phyloP scores from a whole-genome alignment of 495 filamentous ascomycete species.

The Aspergillus conjunctus region DNA sequence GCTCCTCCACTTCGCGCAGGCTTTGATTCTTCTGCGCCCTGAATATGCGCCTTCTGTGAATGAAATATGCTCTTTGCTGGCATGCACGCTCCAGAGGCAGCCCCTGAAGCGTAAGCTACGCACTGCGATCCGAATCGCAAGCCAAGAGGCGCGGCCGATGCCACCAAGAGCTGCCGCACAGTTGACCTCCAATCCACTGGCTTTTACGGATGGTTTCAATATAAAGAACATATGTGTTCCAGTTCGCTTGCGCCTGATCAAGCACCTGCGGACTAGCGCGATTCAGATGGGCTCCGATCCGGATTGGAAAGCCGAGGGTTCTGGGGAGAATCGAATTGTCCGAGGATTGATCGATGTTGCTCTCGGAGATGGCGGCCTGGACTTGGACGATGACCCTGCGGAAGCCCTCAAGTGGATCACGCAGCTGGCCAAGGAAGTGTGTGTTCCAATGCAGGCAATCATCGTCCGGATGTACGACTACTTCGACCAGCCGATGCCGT shows the following conservation, averaged over 20 bases:
- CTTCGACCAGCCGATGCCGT: background rate
- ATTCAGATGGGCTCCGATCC: background rate
- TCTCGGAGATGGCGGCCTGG: background rate
- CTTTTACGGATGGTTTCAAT: background rate
- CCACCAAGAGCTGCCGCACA: background rate
- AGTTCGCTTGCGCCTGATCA: background rate
- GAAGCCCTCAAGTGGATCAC: background rate
- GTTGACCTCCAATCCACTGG: background rate
- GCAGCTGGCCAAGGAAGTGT: background rate
- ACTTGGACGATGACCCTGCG: background rate
- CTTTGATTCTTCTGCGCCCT: background rate
- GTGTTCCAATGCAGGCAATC: background rate
- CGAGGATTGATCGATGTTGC: background rate
- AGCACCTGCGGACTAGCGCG: background rate
- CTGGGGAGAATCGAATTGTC: background rate
- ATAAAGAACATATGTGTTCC: background rate
- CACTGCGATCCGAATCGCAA: background rate
- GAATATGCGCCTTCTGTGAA: background rate
- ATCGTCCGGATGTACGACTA: background rate
- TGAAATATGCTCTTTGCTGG: background rate
- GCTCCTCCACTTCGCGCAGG: background rate
- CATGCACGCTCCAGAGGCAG: background rate
- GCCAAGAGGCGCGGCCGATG: background rate
- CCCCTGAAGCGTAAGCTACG: background rate
- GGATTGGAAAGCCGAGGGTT: background rate